Evolutionary conservation across 306 rosid genomes (phyloP).

Genomic region (Dryas octopetala): DNA sequence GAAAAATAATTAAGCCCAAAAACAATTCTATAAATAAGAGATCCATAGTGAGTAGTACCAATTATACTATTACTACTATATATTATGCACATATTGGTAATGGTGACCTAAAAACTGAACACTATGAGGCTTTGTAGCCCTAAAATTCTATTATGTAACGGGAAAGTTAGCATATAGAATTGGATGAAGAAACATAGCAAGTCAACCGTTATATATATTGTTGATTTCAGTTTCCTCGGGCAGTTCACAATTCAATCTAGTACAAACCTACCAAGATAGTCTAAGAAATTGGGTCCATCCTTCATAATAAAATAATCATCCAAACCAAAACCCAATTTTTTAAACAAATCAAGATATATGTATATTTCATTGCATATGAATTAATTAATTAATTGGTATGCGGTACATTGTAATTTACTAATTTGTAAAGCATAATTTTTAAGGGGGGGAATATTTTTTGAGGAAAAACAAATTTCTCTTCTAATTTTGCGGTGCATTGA

Average conservation of each 20-base stretch:
- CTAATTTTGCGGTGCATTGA: too few species aligned
- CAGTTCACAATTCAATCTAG: constrained; percentile 56
- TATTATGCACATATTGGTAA: not conserved
- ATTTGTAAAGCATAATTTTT: not conserved
- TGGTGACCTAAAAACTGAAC: not conserved
- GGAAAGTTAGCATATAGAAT: not conserved
- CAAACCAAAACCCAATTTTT: constrained; percentile 8
- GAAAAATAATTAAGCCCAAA: too few species aligned
- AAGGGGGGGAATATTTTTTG: not conserved
- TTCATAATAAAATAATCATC: not conserved
- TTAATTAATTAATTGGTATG: not conserved
- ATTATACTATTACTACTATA: too few species aligned
- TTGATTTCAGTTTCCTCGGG: constrained; percentile 48
- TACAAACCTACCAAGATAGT: constrained; percentile 27
- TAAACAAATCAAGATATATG: not conserved
- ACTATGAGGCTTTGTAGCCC: not conserved
- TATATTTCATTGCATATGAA: not conserved
- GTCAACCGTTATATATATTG: constrained; percentile 1
- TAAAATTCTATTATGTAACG: not conserved
- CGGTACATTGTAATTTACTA: not conserved
- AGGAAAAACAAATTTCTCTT: too few species aligned
- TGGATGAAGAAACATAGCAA: constrained; percentile 14
- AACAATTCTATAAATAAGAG: too few species aligned
- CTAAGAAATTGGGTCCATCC: constrained; percentile 32
- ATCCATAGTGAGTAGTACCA: not conserved